These are phyloP conservation scores for Trichoderma lentiforme DNA, from an alignment of 2,329 filamentous ascomycete genomes.

Conservation along the genomic window DNA sequence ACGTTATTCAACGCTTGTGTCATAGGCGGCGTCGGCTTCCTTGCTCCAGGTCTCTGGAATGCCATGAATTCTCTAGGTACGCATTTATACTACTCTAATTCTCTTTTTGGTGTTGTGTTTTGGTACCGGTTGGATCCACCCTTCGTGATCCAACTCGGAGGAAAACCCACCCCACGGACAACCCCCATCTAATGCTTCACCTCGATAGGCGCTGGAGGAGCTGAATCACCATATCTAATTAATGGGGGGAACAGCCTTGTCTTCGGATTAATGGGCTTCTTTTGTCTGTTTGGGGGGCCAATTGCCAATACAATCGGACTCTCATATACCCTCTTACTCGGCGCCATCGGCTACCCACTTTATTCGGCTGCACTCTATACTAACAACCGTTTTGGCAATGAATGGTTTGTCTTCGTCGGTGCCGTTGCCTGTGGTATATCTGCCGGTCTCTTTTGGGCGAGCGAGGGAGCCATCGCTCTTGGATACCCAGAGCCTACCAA, in stretches of 20 bases:
- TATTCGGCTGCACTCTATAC: conserved; percentile 48
- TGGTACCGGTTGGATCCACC: no score
- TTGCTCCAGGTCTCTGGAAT: conserved; percentile 52
- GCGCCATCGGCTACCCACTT: conserved; percentile 46
- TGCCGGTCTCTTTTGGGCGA: conserved; percentile 50
- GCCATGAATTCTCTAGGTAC: conserved; percentile 43
- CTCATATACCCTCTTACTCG: conserved; percentile 42
- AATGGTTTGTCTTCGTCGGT: conserved; percentile 50
- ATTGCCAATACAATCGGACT: conserved; percentile 49
- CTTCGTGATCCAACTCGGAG: no score
- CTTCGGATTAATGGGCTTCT: conserved; percentile 43
- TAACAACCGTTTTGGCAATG: conserved; percentile 49
- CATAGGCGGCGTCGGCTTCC: conserved; percentile 51
- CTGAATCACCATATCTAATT: conserved; percentile 31
- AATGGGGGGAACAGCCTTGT: conserved; percentile 51
- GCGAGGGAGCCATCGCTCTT: conserved; percentile 47
- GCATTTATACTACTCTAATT: neutral
- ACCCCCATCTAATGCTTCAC: neutral
- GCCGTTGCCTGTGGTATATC: conserved; percentile 46
- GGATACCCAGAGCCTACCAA: conserved; percentile 48
- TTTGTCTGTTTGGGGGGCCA: conserved; percentile 47
- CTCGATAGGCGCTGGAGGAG: conserved; percentile 49
- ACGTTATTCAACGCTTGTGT: conserved; percentile 53
- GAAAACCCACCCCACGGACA: no score
- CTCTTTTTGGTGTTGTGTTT: no score